Evolutionary conservation across 2,329 filamentous ascomycete genomes (phyloP).

Genomic region (Apiospora marii): DNA sequence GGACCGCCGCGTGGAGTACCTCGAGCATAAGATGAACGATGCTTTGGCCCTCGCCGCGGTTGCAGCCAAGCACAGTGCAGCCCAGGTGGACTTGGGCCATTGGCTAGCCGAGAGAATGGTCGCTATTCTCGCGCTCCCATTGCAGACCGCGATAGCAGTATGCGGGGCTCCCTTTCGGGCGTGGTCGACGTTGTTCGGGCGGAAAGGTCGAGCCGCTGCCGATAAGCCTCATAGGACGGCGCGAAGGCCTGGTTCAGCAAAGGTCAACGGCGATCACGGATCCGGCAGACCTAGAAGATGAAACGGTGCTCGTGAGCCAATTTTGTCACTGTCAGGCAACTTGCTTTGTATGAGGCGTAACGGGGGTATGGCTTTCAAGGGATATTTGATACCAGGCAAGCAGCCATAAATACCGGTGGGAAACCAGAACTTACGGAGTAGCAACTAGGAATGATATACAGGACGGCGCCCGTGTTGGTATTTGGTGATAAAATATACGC

Average conservation of each 20-base stretch:
- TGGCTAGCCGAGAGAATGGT: constrained; percentile 49
- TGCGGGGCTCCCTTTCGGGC: constrained; percentile 53
- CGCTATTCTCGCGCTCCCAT: constrained; percentile 49
- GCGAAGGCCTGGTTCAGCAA: constrained; percentile 35
- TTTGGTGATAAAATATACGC: background rate
- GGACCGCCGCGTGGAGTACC: constrained; percentile 74
- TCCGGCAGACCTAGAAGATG: constrained; percentile 25
- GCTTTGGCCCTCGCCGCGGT: constrained; percentile 82
- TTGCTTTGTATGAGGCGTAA: background rate
- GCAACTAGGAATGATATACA: no score
- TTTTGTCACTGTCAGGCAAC: constrained; percentile 30
- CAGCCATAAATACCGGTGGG: constrained; percentile 8
- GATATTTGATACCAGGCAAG: constrained; percentile 23
- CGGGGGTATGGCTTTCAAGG: background rate
- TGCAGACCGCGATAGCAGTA: constrained; percentile 49
- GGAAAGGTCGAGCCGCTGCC: constrained; percentile 39
- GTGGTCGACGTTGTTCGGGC: constrained; percentile 43
- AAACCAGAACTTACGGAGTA: background rate
- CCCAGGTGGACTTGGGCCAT: constrained; percentile 46
- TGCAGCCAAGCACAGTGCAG: constrained; percentile 63
- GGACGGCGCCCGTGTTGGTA: background rate
- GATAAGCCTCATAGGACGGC: constrained; percentile 38
- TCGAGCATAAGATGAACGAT: constrained; percentile 78
- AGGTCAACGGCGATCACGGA: constrained; percentile 36
- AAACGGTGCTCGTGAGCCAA: constrained; percentile 34